These are phyloP conservation scores for Ilyonectria mors-panacis DNA, from an alignment of 2,329 filamentous ascomycete genomes.

Conservation along the genomic window DNA sequence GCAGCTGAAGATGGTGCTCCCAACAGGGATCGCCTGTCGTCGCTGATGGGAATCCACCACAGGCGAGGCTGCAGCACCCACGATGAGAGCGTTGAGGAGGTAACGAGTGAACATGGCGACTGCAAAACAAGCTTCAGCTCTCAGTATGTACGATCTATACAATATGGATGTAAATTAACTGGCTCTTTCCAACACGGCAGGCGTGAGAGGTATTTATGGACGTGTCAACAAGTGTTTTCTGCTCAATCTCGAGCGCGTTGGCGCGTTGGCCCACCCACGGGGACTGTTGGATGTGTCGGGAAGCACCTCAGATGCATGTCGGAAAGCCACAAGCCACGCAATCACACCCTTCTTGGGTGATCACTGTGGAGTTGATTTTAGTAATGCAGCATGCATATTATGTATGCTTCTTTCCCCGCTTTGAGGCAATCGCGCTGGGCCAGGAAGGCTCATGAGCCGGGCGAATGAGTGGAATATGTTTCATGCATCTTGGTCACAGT, in stretches of 20 bases:
- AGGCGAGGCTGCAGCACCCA: not conserved
- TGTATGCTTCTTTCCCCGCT: not conserved
- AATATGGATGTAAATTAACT: not conserved
- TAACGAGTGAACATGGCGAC: conserved; percentile 5
- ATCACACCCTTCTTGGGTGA: conserved; percentile 4
- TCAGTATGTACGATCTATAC: conserved; percentile 11
- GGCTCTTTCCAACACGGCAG: not conserved
- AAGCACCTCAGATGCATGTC: conserved; percentile 4
- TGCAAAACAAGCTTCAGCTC: not conserved
- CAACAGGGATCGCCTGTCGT: conserved; percentile 27
- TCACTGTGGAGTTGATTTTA: conserved; percentile 6
- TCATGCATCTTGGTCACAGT: too few species aligned
- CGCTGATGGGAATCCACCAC: not conserved
- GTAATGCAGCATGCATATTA: conserved; percentile 1
- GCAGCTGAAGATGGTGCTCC: conserved; percentile 42
- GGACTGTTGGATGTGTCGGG: conserved; percentile 4
- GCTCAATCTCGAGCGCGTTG: not conserved
- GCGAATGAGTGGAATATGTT: not conserved
- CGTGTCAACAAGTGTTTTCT: not conserved
- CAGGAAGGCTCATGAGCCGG: not conserved
- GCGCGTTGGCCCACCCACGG: conserved; percentile 7
- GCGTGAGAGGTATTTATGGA: conserved; percentile 13
- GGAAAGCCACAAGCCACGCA: conserved; percentile 12
- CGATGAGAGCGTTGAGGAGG: not conserved
- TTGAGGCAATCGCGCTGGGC: not conserved